A percentile compares a stretch with the other conserved stretches of the same genome.
These are phyloP conservation scores for Plicaturopsis crispa DNA, from an alignment of 768 basidiomycete species.

Conservation along the genomic window DNA sequence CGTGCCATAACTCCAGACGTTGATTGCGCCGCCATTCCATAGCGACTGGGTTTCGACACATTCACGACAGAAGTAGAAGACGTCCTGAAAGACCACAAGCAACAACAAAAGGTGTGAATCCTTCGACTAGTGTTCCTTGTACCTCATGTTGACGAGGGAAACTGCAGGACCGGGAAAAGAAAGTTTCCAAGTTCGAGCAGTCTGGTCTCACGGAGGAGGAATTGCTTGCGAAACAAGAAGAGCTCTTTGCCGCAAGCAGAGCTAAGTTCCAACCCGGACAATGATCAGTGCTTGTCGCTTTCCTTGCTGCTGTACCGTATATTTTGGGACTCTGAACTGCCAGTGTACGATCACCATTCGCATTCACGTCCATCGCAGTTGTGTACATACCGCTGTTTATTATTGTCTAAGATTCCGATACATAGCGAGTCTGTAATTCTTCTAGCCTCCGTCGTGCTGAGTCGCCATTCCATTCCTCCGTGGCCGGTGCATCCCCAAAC, in stretches of 20 bases:
- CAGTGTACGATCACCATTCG: constrained; percentile 12
- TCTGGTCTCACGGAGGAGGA: constrained; percentile 91
- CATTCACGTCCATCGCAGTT: constrained; percentile 24
- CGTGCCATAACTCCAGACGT: constrained; percentile 1
- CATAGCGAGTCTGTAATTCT: constrained; percentile 36
- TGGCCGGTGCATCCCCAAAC: constrained; percentile 12
- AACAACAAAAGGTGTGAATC: constrained; percentile 76
- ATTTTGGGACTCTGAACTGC: constrained; percentile 5
- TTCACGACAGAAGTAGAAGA: constrained; percentile 89
- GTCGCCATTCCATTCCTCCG: constrained; percentile 66
- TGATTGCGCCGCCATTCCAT: constrained; percentile 4
- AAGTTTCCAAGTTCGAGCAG: constrained; percentile 81
- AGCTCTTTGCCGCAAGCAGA: constrained; percentile 87
- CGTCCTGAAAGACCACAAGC: constrained; percentile 93
- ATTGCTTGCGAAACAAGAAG: constrained; percentile 79
- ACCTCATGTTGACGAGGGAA: constrained; percentile 7
- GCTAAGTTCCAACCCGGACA: constrained; percentile 50
- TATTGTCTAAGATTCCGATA: too few relatives aligned
- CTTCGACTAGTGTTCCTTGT: background rate
- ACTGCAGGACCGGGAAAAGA: constrained; percentile 85
- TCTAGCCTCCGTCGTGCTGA: constrained; percentile 50
- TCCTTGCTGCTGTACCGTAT: constrained; percentile 8
- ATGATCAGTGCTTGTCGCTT: constrained; percentile 10
- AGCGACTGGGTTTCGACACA: constrained; percentile 90
- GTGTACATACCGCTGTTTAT: too few relatives aligned